Percentiles rank a stretch among this genome's conserved stretches.
Evolutionary conservation across 306 rosid species (phyloP).

Genomic region (Castanea crenata): DNA sequence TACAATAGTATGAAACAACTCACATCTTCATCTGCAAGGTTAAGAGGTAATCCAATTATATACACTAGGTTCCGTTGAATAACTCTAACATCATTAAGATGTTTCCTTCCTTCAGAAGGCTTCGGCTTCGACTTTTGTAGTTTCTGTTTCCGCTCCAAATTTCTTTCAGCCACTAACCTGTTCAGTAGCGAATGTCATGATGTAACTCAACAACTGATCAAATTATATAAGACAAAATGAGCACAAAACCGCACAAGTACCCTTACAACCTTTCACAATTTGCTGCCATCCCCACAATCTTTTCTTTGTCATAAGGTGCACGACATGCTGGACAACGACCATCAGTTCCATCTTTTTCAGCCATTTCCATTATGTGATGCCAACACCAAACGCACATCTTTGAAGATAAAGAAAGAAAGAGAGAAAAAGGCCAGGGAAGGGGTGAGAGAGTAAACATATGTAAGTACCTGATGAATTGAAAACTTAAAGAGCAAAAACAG

Average conservation of each 20-base stretch:
- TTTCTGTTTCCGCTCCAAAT: conserved; percentile 37
- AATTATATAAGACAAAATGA: not conserved
- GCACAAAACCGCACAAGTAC: conserved; percentile 7
- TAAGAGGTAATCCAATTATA: conserved; percentile 55
- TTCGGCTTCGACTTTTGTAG: conserved; percentile 45
- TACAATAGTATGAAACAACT: conserved; percentile 23
- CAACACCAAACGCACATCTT: conserved; percentile 62
- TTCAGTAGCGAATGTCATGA: conserved; percentile 9
- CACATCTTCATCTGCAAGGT: conserved; percentile 52
- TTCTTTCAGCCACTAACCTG: conserved; percentile 59
- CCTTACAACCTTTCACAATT: conserved; percentile 51
- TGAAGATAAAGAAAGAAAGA: conserved; percentile 1
- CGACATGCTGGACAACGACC: conserved; percentile 61
- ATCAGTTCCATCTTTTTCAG: conserved; percentile 45
- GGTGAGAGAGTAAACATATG: not conserved
- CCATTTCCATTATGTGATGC: conserved; percentile 60
- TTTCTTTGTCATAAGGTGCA: conserved; percentile 45
- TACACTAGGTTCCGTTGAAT: conserved; percentile 52
- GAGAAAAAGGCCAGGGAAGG: not conserved
- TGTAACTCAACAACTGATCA: not conserved
- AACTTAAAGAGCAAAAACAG: not conserved
- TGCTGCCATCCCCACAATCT: conserved; percentile 49
- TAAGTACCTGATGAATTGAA: not conserved
- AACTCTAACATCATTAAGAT: conserved; percentile 53
- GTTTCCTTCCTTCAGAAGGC: conserved; percentile 46